A percentile compares a stretch with the other conserved stretches of the same genome.
Conservation (phyloP, 2,329 filamentous ascomycete genomes). For the Helminthosporium solani region DNA sequence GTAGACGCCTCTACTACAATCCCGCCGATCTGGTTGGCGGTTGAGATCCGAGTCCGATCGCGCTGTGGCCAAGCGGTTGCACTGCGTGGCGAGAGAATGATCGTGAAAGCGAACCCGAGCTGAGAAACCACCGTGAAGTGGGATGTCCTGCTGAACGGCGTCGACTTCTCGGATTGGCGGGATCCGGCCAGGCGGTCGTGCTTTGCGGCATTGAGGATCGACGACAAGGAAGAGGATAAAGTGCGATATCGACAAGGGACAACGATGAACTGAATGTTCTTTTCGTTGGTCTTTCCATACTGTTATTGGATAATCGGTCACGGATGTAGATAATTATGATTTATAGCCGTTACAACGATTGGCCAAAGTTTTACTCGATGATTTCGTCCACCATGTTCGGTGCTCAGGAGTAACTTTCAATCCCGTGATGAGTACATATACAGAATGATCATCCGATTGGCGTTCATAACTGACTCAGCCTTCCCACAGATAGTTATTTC, state of each 20-base stretch:
- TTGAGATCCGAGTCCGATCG: neutral
- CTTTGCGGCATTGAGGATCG: slow-evolving; percentile 8
- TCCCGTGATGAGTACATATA: too few species aligned
- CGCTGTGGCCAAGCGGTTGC: slow-evolving; percentile 8
- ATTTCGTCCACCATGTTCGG: too few species aligned
- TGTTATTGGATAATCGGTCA: too few species aligned
- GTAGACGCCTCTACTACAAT: too few species aligned
- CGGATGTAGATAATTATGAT: too few species aligned
- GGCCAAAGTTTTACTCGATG: too few species aligned
- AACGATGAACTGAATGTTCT: neutral
- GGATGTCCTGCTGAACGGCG: slow-evolving; percentile 9
- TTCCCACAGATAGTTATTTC: too few species aligned
- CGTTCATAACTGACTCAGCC: too few species aligned
- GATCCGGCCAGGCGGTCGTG: slow-evolving; percentile 18
- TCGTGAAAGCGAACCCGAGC: slow-evolving; percentile 24
- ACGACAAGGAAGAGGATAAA: slow-evolving; percentile 5
- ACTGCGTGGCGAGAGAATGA: slow-evolving; percentile 3
- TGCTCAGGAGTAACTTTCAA: too few species aligned
- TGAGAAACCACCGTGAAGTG: slow-evolving; percentile 5
- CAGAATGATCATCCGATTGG: too few species aligned
- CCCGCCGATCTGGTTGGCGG: neutral
- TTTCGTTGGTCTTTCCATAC: neutral
- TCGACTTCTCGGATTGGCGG: slow-evolving; percentile 16
- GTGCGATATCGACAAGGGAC: neutral
- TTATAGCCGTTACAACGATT: too few species aligned